Conservation (phyloP, 2,329 filamentous ascomycete species). For the Penicillium sp. region DNA sequence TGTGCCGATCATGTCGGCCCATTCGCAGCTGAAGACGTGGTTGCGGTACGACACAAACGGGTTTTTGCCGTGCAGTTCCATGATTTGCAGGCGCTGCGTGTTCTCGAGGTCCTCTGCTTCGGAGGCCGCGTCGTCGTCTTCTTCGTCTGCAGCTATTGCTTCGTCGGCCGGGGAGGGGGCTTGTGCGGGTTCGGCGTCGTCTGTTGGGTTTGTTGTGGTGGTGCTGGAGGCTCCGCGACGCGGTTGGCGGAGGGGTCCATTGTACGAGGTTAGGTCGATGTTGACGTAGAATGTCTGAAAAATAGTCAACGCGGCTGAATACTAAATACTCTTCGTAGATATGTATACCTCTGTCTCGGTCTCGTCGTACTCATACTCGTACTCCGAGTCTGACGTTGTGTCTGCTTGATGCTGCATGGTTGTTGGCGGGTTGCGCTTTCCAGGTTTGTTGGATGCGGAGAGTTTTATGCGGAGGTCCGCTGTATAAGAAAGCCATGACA, state of each 20-base stretch:
- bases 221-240: conserved; percentile 24
- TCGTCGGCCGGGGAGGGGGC: conserved; percentile 23
- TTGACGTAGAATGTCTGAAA: conserved; percentile 56
- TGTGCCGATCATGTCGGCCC: conserved; percentile 80
- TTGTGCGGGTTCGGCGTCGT: conserved; percentile 7
- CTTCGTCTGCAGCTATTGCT: conserved; percentile 22
- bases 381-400: conserved; percentile 25
- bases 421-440: too few species aligned
- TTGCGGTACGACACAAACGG: conserved; percentile 78
- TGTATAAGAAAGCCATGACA: too few species aligned
- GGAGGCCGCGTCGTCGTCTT: conserved; percentile 30
- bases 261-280: conserved; percentile 52
- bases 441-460: not conserved
- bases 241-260: conserved; percentile 34
- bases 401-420: conserved; percentile 19
- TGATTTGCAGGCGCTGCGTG: conserved; percentile 62
- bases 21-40: conserved; percentile 72
- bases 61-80: conserved; percentile 72
- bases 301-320: not conserved
- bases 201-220: not conserved
- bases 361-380: conserved; percentile 59
- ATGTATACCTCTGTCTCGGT: conserved; percentile 48
- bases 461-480: too few species aligned
- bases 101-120: conserved; percentile 8
- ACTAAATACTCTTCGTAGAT: not conserved